A percentile compares a stretch with the other conserved stretches of the same genome.
phyloP scores from a whole-genome alignment of 345 rosid species.

The Populus deltoides region DNA sequence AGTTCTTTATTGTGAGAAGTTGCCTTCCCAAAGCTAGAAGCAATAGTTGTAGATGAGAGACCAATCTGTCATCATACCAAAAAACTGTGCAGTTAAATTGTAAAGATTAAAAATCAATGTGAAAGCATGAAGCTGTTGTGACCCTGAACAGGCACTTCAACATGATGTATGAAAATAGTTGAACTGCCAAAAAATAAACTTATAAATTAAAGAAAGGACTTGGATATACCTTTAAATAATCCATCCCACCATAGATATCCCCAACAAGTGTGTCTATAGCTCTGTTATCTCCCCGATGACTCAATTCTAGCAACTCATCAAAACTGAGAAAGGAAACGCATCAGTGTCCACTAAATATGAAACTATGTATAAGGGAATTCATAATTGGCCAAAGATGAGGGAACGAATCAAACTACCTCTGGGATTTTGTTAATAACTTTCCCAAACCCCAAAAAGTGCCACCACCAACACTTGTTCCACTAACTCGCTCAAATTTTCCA shows the following conservation, averaged over 20 bases:
- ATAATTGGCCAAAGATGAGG: background rate
- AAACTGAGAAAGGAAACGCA: constrained; percentile 47
- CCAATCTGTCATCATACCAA: constrained; percentile 56
- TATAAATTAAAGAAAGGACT: background rate
- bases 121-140: background rate
- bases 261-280: constrained; percentile 97
- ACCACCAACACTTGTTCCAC: constrained; percentile 98
- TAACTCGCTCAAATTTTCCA: constrained; percentile 92
- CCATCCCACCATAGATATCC: constrained; percentile 96
- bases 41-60: constrained; percentile 95
- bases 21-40: constrained; percentile 97
- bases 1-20: constrained; percentile 90
- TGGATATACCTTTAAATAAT: constrained; percentile 71
- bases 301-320: constrained; percentile 91
- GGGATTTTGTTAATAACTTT: constrained; percentile 88
- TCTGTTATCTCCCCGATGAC: constrained; percentile 92
- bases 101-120: constrained; percentile 9
- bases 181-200: background rate
- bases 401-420: constrained; percentile 48
- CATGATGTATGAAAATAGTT: background rate
- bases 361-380: background rate
- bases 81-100: background rate
- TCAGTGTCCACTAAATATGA: background rate
- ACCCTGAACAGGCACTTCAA: constrained; percentile 7
- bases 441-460: constrained; percentile 99